phyloP scores from a whole-genome alignment of 2,329 filamentous ascomycete species.

The Whalleya microplaca region DNA sequence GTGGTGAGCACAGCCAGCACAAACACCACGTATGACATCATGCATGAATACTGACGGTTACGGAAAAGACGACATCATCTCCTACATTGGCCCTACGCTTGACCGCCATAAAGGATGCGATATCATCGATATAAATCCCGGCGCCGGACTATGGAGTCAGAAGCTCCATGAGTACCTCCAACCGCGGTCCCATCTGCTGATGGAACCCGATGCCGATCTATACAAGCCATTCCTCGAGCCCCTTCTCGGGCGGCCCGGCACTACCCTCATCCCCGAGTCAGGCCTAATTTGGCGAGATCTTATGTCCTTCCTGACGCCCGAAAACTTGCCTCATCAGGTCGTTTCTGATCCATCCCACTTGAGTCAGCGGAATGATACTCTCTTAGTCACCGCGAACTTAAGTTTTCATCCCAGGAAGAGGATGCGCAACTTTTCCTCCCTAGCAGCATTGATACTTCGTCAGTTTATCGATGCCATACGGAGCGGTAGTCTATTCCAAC shows the following conservation, averaged over 20 bases:
- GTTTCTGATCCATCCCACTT: slow-evolving; percentile 41
- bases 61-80: slow-evolving; percentile 65
- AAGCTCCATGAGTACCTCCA: slow-evolving; percentile 75
- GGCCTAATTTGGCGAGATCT: slow-evolving; percentile 66
- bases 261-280: slow-evolving; percentile 56
- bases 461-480: slow-evolving; percentile 65
- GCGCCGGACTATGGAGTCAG: slow-evolving; percentile 75
- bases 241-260: slow-evolving; percentile 54
- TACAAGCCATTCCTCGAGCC: slow-evolving; percentile 66
- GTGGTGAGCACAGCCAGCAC: slow-evolving; percentile 42
- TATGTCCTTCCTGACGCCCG: slow-evolving; percentile 52
- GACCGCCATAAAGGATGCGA: slow-evolving; percentile 76
- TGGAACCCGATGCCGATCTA: slow-evolving; percentile 68
- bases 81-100: slow-evolving; percentile 71
- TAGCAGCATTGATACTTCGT: slow-evolving; percentile 61
- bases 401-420: slow-evolving; percentile 54
- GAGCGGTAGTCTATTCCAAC: slow-evolving; percentile 65
- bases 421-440: slow-evolving; percentile 57
- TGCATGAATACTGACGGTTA: neutral
- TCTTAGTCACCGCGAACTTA: slow-evolving; percentile 75
- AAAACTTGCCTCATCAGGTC: slow-evolving; percentile 59
- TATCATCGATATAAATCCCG: slow-evolving; percentile 85
- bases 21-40: neutral
- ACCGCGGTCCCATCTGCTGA: slow-evolving; percentile 80
- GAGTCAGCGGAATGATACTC: slow-evolving; percentile 66